Conservation (phyloP, 2,329 filamentous ascomycete genomes). For the Elsinoe batatas region DNA sequence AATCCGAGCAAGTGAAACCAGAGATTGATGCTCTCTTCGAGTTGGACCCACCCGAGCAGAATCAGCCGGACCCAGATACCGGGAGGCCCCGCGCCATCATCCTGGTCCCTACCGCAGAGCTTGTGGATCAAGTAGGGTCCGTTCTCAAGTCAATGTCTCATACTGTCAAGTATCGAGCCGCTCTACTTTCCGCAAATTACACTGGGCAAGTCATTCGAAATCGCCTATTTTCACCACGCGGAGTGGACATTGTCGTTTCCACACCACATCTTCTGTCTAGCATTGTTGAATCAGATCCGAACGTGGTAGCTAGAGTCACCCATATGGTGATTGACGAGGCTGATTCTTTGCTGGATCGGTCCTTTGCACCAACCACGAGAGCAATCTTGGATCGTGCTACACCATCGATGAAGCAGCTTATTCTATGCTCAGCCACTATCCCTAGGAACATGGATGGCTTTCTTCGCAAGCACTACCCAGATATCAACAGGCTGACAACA, state of each 20-base stretch:
- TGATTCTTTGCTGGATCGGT: conserved; percentile 88
- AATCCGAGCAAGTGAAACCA: conserved; percentile 23
- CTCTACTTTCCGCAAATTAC: conserved; percentile 68
- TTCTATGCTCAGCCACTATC: conserved; percentile 94
- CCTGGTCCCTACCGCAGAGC: conserved; percentile 82
- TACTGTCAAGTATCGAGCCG: conserved; percentile 74
- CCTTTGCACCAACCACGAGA: conserved; percentile 75
- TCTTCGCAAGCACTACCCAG: conserved; percentile 70
- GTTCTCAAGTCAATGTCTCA: conserved; percentile 79
- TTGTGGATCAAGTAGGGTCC: conserved; percentile 75
- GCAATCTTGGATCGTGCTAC: conserved; percentile 71
- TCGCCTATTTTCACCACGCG: conserved; percentile 67
- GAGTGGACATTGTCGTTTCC: conserved; percentile 75
- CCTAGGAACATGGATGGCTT: conserved; percentile 79
- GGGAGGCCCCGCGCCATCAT: conserved; percentile 76
- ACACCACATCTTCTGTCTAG: conserved; percentile 85
- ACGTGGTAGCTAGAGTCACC: conserved; percentile 80
- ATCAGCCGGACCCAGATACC: conserved; percentile 61
- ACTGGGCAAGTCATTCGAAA: conserved; percentile 71
- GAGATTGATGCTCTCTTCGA: conserved; percentile 50
- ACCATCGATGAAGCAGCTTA: conserved; percentile 73
- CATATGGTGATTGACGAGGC: conserved; percentile 92
- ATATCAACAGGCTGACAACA: conserved; percentile 77
- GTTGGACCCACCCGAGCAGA: conserved; percentile 48
- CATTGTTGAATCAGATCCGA: conserved; percentile 81